Evolutionary conservation across 805 yeast species (phyloP), one percentile per base, ranked within the genome.

Genomic region (Saccharomycopsis sp.): DNA sequence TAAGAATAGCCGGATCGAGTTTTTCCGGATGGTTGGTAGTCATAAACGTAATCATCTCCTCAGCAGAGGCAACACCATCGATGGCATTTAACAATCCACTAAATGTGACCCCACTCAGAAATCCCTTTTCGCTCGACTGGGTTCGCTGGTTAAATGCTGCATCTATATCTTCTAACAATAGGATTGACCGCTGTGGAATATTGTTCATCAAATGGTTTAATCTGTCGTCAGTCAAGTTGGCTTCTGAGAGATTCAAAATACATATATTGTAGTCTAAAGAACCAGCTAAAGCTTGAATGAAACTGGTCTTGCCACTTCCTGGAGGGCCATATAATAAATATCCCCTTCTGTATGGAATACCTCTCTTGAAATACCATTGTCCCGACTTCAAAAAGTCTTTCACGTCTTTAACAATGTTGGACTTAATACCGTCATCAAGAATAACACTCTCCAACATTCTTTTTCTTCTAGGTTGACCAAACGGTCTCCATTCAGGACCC

Each of bases 401-500:
- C 2, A 94, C 91, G 68, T 94, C 99, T 1, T 67, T 65, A 2
- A 89, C 68, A 22, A 94, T 82, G 8, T 69, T 64, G 59, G 86
- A 88, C 61, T 84, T 84, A 55, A 94, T 77, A 1, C 89, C 91
- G 23, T 78, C 70, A 70, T 91, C 98, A 56, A 94, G 74, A 24
- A 94, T 84, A 15, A 94, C 99, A 5, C 96, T 87, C 2, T 87
- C 93, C 44, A 93, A 73, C 25, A 86, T 72, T 65, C 99, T 78
- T 72, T 93, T 93, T 66, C 85, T 86, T 62, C 97, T 79, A 1
- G 99, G 98, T 69, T 86, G 92, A 1, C 99, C 99, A 75, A 94
- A 94, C 2, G 96, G 96, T 67, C 98, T 78, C 99, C 99, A 94
- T 68, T 94, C 99, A 29, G 97, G 97, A 0, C 98, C 99, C 89